Conservation (phyloP, 2,329 filamentous ascomycete species). For the Fusarium haematococcum region DNA sequence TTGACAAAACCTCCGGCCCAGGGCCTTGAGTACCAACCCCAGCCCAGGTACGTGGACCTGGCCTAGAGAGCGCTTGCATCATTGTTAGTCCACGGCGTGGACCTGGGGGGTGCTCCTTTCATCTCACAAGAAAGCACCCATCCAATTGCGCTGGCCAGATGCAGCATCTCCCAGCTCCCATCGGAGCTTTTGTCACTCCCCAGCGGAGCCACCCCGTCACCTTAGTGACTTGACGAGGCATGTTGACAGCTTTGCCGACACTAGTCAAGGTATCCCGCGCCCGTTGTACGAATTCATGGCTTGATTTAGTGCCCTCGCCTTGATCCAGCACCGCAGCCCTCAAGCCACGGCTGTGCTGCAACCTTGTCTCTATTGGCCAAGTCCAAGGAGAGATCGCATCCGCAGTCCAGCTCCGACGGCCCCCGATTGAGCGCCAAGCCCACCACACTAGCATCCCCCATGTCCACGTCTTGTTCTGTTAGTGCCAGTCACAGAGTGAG, state of each 20-base stretch:
- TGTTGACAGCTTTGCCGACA: conserved; percentile 29
- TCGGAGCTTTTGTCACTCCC: conserved; percentile 27
- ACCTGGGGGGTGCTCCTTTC: background rate
- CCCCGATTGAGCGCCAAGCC: conserved; percentile 20
- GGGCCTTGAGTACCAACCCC: conserved; percentile 10
- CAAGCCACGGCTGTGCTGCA: conserved; percentile 19
- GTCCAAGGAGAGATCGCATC: conserved; percentile 21
- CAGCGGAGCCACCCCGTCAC: conserved; percentile 16
- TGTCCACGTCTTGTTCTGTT: conserved; percentile 18
- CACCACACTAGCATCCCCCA: conserved; percentile 3
- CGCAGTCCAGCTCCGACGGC: conserved; percentile 10
- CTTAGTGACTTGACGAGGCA: conserved; percentile 22
- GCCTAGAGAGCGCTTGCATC: background rate
- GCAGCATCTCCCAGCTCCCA: conserved; percentile 6
- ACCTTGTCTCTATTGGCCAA: conserved; percentile 29
- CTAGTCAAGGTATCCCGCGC: conserved; percentile 20
- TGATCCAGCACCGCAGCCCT: conserved; percentile 12
- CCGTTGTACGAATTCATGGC: conserved; percentile 33
- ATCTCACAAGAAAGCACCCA: background rate
- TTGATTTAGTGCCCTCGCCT: conserved; percentile 27
- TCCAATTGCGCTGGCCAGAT: background rate
- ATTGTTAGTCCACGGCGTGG: background rate
- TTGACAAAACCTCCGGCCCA: background rate
- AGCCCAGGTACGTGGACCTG: conserved; percentile 31
- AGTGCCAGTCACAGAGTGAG: conserved; percentile 23